Percentiles rank a stretch among this genome's conserved stretches.
phyloP scores from a whole-genome alignment of 176 grass and related monocot species.

The Aegilops speltoides region DNA sequence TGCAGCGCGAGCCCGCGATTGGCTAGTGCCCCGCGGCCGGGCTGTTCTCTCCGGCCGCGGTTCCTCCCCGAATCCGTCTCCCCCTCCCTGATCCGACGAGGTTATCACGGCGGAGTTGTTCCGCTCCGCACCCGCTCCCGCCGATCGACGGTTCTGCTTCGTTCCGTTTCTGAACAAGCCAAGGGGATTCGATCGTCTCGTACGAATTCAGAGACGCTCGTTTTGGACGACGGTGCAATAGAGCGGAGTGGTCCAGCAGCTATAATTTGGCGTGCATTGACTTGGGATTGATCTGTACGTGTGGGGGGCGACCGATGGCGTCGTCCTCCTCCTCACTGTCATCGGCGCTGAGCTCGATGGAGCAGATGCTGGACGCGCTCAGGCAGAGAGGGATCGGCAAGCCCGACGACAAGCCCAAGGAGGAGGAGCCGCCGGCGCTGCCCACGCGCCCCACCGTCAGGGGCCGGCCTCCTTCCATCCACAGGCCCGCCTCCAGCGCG shows the following conservation, averaged over 20 bases:
- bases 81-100: not conserved
- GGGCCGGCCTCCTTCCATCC: slow-evolving; percentile 28
- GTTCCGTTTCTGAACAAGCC: not conserved
- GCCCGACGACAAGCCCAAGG: slow-evolving; percentile 44
- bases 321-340: slow-evolving; percentile 21
- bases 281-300: not conserved
- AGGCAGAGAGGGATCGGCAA: slow-evolving; percentile 49
- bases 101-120: not conserved
- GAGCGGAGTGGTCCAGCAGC: not conserved
- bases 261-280: not conserved
- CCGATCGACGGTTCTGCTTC: not conserved
- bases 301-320: not conserved
- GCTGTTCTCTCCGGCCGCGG: not conserved
- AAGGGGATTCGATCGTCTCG: not conserved
- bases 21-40: slow-evolving; percentile 21
- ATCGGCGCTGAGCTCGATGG: slow-evolving; percentile 51
- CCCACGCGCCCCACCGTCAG: slow-evolving; percentile 38
- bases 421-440: slow-evolving; percentile 40
- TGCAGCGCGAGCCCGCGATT: slow-evolving; percentile 24
- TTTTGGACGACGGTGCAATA: not conserved
- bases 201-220: not conserved
- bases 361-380: slow-evolving; percentile 58
- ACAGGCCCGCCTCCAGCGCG: not conserved
- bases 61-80: not conserved
- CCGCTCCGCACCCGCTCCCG: not conserved